Conservation (phyloP, 257 asterid genomes). For the Marsdenia floribunda region DNA sequence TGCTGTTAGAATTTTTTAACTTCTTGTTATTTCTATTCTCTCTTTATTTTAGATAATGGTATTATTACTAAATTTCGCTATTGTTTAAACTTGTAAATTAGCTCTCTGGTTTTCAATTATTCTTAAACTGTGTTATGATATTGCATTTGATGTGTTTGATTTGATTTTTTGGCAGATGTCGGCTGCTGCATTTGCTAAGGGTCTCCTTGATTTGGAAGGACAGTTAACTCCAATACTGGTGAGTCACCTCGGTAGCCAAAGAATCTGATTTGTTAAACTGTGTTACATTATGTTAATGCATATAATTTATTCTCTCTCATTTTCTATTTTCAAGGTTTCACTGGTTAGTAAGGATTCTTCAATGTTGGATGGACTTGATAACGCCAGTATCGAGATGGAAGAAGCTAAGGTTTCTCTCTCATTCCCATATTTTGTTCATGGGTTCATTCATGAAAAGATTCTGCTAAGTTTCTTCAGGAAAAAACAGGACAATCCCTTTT, state of each 20-base stretch:
- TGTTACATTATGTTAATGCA: not conserved
- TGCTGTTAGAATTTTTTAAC: conserved; percentile 8
- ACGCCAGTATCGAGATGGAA: conserved; percentile 85
- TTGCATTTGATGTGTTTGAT: conserved; percentile 10
- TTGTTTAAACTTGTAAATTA: not conserved
- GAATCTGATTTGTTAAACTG: conserved; percentile 7
- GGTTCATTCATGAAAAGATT: not conserved
- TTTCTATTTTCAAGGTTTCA: conserved; percentile 56
- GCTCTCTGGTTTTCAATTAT: not conserved
- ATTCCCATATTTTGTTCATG: not conserved
- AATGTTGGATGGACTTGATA: conserved; percentile 95
- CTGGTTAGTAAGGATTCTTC: conserved; percentile 98
- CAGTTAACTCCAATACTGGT: conserved; percentile 96
- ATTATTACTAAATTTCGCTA: not conserved
- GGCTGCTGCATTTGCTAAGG: conserved; percentile 99
- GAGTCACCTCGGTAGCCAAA: conserved; percentile 23
- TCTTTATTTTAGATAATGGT: not conserved
- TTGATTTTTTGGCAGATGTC: conserved; percentile 61
- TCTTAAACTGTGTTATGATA: conserved; percentile 12
- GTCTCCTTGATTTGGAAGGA: conserved; percentile 97
- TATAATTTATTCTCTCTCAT: conserved; percentile 6
- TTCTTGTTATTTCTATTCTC: not conserved
- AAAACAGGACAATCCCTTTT: not conserved
- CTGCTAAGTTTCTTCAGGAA: not conserved
- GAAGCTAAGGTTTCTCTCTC: conserved; percentile 77